Conservation (phyloP, 1,284 basidiomycete species). For the Heterobasidion parviporum region DNA sequence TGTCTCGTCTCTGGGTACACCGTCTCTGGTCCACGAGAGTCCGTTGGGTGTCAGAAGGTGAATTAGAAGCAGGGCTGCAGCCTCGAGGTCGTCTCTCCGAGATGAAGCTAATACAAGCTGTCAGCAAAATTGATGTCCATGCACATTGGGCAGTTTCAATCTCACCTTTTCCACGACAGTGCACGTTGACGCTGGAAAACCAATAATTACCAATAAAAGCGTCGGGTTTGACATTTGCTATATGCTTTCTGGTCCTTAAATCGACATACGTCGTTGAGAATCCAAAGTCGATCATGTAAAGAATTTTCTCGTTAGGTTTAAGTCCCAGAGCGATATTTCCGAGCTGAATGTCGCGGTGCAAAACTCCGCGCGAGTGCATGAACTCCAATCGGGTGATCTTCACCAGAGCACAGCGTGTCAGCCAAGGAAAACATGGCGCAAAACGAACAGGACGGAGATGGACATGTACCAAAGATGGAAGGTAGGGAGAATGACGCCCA, state of each 20-base stretch:
- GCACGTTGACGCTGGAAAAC: conserved; percentile 67
- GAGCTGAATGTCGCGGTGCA: conserved; percentile 71
- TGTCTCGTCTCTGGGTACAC: conserved; percentile 57
- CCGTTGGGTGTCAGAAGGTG: conserved; percentile 70
- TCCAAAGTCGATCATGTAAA: conserved; percentile 80
- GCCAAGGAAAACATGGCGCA: neutral
- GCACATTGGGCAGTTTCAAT: neutral
- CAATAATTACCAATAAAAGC: conserved; percentile 78
- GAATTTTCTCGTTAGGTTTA: conserved; percentile 41
- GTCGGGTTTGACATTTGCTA: conserved; percentile 58
- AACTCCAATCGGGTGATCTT: conserved; percentile 61
- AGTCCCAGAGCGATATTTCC: conserved; percentile 65
- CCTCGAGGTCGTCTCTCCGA: conserved; percentile 69
- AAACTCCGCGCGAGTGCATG: conserved; percentile 63
- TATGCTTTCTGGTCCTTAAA: conserved; percentile 49
- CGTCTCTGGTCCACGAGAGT: conserved; percentile 67
- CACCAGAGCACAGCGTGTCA: neutral
- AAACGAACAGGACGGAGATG: neutral
- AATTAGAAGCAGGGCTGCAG: conserved; percentile 67
- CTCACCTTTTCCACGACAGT: conserved; percentile 65
- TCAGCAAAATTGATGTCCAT: neutral
- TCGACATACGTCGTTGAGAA: conserved; percentile 73
- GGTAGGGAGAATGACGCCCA: neutral
- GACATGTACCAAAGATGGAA: neutral
- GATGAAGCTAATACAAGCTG: conserved; percentile 38